phyloP scores from a whole-genome alignment of 148 eudicot genomes.

The Spergularia marina region DNA sequence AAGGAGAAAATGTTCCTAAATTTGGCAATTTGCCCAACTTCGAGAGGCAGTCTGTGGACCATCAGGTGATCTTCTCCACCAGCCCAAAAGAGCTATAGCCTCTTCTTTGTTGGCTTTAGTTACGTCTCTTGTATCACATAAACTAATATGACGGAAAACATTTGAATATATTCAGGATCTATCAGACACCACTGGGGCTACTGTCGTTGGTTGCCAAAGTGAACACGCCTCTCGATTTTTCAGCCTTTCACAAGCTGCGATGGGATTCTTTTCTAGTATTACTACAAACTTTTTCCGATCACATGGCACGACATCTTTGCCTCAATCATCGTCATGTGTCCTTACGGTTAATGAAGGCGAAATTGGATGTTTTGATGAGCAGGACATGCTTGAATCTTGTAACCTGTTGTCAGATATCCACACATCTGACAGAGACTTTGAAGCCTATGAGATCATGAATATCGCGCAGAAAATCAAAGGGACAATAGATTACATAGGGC shows the following conservation, averaged over 20 bases:
- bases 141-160: not conserved
- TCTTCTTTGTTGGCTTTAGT: not conserved
- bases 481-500: constrained; percentile 25
- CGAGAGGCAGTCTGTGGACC: constrained; percentile 40
- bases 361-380: constrained; percentile 31
- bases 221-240: constrained; percentile 23
- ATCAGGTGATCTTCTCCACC: constrained; percentile 38
- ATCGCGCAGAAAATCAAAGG: constrained; percentile 27
- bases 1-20: constrained; percentile 37
- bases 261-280: constrained; percentile 52
- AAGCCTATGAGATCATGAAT: constrained; percentile 29
- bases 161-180: constrained; percentile 37
- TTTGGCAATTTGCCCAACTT: constrained; percentile 36
- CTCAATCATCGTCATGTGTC: constrained; percentile 31
- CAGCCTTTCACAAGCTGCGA: constrained; percentile 58
- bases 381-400: constrained; percentile 39
- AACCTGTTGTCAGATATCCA: constrained; percentile 22
- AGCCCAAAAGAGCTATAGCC: not conserved
- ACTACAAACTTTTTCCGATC: constrained; percentile 49
- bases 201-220: constrained; percentile 22
- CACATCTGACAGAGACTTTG: constrained; percentile 24
- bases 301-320: constrained; percentile 38
- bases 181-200: constrained; percentile 15
- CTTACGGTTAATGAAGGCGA: constrained; percentile 26
- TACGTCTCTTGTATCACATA: not conserved